These are phyloP conservation scores for Spongospora subterranea DNA, from an alignment of 208 protist species.

Conservation along the genomic window DNA sequence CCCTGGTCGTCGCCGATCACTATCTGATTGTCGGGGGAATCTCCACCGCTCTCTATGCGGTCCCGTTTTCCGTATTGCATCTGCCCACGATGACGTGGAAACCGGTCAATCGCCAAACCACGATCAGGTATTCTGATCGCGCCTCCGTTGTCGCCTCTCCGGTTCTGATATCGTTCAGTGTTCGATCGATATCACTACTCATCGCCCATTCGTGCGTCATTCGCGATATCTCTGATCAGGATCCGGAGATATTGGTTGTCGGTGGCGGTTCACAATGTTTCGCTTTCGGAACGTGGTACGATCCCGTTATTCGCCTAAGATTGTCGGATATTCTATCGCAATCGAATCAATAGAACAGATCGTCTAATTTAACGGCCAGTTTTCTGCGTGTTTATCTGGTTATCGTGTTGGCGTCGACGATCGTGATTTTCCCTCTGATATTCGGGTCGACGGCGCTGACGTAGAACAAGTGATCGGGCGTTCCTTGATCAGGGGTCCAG, in stretches of 20 bases:
- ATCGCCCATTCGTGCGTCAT: not conserved
- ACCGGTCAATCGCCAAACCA: too few relatives aligned
- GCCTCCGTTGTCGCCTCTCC: not conserved
- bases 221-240: not conserved
- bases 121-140: too few relatives aligned
- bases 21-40: not conserved
- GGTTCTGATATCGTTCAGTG: too few relatives aligned
- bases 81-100: not conserved
- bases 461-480: not conserved
- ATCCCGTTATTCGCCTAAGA: too few relatives aligned
- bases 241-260: not conserved
- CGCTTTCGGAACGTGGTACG: not conserved
- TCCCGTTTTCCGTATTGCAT: not conserved
- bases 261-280: not conserved
- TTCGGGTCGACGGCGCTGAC: not conserved
- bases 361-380: not conserved
- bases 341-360: not conserved
- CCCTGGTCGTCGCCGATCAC: not conserved
- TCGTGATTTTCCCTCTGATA: not conserved
- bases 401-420: not conserved
- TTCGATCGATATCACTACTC: not conserved
- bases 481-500: conserved; percentile 5
- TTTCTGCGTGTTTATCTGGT: not conserved
- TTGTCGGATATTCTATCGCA: too few relatives aligned
- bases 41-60: not conserved